Evolutionary conservation across 2,329 filamentous ascomycete species (phyloP), one percentile per base, ranked within the genome.

Genomic region (Penicillium sp.): DNA sequence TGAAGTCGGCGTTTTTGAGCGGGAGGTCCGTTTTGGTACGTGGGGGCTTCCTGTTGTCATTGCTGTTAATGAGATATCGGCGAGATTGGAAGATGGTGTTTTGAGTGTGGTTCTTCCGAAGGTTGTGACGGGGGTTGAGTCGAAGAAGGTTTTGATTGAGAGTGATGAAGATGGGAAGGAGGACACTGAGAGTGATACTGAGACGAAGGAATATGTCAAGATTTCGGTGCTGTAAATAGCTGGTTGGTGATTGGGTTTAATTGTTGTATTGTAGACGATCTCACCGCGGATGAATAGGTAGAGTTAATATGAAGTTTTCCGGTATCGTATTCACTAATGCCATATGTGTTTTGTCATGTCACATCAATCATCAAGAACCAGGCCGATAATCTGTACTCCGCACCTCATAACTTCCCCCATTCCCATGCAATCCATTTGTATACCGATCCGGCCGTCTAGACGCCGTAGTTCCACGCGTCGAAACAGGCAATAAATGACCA

Each of bases 1-100:
- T 35, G 79, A 79, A 56, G 75, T 87, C 2, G 86, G 86, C 15
- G 70, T 80, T 13, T 92, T 93, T 52, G 79, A 86, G 64, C 73
- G 84, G 41, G 79, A 75, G 53, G 69, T 93, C 32, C 71, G 73
- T 17, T 69, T 93, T 16, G 30, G 74, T 61, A 29, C 57, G 37
- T 10, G 68, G 35, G 67, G 69, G 6, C 71, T 71, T 18, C 75
- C 76, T 18, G 78, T 80, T 6, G 72, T 75, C 46, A 69, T 92
- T 11, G 81, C 88, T 52, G 75, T 71, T 1, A 74, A 81, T 32
- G 71, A 65, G 15, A 90, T 92, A 55, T 74, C 71, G 2, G 85
- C 85, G 2, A 86, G 79, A 66, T 73, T 93, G 65, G 82, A 87
- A 61, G 83, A 92, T 57, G 86, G 86, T 4, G 68, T 93, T 1